Base-by-base conservation (phyloP, 192 early-diverging fungal genomes). In the Kickxella alabastrina region DNA sequence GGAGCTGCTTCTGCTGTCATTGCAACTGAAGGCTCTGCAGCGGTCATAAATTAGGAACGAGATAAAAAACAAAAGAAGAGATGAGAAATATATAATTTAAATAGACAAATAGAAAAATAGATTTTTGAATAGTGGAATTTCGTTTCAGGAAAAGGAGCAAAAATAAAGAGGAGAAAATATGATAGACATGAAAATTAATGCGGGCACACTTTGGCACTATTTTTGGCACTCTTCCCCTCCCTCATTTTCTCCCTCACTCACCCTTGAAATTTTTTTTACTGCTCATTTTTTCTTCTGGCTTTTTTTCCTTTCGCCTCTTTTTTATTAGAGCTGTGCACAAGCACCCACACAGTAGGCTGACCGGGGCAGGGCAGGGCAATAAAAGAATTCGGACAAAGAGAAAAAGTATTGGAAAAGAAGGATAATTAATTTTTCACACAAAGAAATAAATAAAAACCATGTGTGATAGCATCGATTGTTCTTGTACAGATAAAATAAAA, bases 1-100 rank as follows among this genome's bases (percentile, higher is more conserved):
- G 49, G 57, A 18, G 36, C 23, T 1, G 32, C 35, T 31, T 50
- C 38, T 29, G 46, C 13, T 22, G 29, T 42, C 7, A 32, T 21
- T 22, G 46, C 18, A 21, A 21, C 19, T 10, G 65, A 19, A 24
- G 52, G 23, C 48, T 69, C 67, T 49, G 62, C 6, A n/a, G 54
- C 49, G 7, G 67, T 44, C 67, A 69, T 69, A 57, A 29, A 32
- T 43, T 36, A 59, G 28, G 21, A 23, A 13, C 19, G 18, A 21
- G 22, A 18, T 3, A 17, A 51, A 40, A 23, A 22, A 42, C 28
- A n/a, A 3, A 35, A 38, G 10, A 17, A 32, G 21, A 31, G n/a
- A 3, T n/a, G n/a, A n/a, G n/a, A n/a, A n/a, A n/a, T n/a, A n/a
- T n/a, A n/a, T n/a, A n/a, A n/a, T n/a, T n/a, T 15, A 17, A 22